Evolutionary conservation across 331 rosid genomes (phyloP), one percentile per base, ranked within the genome.

Genomic region (Malus hybrid): DNA sequence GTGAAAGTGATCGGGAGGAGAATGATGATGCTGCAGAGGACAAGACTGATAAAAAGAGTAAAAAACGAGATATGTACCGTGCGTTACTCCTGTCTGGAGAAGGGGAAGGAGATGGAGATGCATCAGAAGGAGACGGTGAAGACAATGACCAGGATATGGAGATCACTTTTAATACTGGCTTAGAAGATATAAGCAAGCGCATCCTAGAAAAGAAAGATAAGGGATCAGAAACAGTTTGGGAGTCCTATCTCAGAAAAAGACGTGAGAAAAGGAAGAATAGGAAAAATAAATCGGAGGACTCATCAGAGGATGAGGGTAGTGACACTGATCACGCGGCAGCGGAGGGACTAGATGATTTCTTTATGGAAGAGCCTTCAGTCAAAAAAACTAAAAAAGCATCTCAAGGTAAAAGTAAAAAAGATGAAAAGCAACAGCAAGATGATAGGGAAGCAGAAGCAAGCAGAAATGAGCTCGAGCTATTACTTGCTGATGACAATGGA

Each of bases 151-250:
- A 86, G 84, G 91, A 95, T 78, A 90, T 95, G 99, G 97, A 92
- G 88, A 89, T 95, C 65, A 95, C 97, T 64, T 95, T 95, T 82
- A 92, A 92, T 76, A 81, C 97, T 50, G 93, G 88, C 74, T 84
- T 95, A 82, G 93, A 95, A 82, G 96, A 95, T 82, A 73, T 92
- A 75, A 92, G 97, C 81, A 95, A 89, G 84, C 93, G 82, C 75
- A 87, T 90, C 63, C 78, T 87, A 68, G 92, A 90, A 87, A 89
- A 90, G 96, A 91, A 81, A 84, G 97, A 87, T 82, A 82, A 80
- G 84, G 78, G 87, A 65, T 82, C 93, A 65, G 92, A 90, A 81
- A 86, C 99, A 34, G 88, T 88, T 63, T 95, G 97, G 93, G 96
- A 95, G 75, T 89, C 89, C 48, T 68, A 77, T 83, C 85, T 95